A percentile compares a stretch with the other conserved stretches of the same genome.
phyloP scores from a whole-genome alignment of 306 rosid species.

The Dryas alaskensis region DNA sequence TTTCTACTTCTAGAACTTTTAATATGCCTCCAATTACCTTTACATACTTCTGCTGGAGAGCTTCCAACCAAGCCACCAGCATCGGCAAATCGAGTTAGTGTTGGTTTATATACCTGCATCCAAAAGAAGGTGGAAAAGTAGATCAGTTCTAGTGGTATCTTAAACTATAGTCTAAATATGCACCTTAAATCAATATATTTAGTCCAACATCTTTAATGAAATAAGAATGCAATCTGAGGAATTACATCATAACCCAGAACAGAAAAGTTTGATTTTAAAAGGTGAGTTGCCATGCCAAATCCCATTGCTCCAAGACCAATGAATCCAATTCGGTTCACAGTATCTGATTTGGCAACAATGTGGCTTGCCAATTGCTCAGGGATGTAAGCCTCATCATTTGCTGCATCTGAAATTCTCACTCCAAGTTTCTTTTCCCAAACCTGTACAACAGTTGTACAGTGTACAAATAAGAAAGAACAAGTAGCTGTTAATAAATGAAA shows the following conservation, averaged over 20 bases:
- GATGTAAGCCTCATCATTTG: slow-evolving; percentile 57
- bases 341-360: slow-evolving; percentile 42
- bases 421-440: slow-evolving; percentile 71
- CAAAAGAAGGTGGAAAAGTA: slow-evolving; percentile 16
- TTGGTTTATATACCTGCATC: slow-evolving; percentile 77
- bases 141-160: slow-evolving; percentile 17
- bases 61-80: slow-evolving; percentile 83
- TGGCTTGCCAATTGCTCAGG: slow-evolving; percentile 70
- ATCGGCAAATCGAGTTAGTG: slow-evolving; percentile 55
- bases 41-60: slow-evolving; percentile 82
- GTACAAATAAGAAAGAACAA: slow-evolving; percentile 8
- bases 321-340: slow-evolving; percentile 69
- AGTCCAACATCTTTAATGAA: not conserved
- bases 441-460: slow-evolving; percentile 36
- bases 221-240: slow-evolving; percentile 1
- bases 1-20: slow-evolving; percentile 8
- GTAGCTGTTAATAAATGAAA: not conserved
- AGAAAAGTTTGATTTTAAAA: slow-evolving; percentile 60
- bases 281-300: slow-evolving; percentile 97
- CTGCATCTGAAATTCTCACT: slow-evolving; percentile 65
- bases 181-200: not conserved
- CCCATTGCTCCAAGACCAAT: slow-evolving; percentile 99
- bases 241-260: slow-evolving; percentile 91
- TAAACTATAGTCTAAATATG: slow-evolving; percentile 18
- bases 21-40: slow-evolving; percentile 50